Conservation (phyloP, 202 grass and related monocot genomes). For the Digitaria exilis region DNA sequence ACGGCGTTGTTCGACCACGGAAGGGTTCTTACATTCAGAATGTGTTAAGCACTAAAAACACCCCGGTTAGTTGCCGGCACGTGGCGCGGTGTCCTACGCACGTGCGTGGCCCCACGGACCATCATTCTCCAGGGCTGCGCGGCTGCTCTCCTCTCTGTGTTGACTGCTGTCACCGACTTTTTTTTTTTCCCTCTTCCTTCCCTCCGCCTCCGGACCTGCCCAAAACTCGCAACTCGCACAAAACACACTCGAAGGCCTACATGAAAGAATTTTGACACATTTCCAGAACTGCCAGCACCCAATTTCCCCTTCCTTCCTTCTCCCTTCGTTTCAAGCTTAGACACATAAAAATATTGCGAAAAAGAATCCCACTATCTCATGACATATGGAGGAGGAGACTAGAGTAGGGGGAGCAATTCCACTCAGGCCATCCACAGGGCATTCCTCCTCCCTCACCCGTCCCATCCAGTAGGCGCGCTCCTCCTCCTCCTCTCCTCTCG, state of each 20-base stretch:
- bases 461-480: slow-evolving; percentile 3
- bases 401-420: slow-evolving; percentile 40
- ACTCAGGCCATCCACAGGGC: no score
- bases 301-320: slow-evolving; percentile 33
- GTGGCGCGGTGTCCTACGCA: slow-evolving; percentile 39
- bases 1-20: background rate
- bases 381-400: slow-evolving; percentile 52
- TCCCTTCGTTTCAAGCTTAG: background rate
- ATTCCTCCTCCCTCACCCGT: slow-evolving; percentile 49
- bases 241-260: background rate
- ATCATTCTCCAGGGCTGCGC: slow-evolving; percentile 31
- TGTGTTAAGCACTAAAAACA: slow-evolving; percentile 45
- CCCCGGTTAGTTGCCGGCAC: slow-evolving; percentile 44
- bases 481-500: background rate
- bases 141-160: background rate
- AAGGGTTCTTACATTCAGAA: background rate
- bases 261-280: slow-evolving; percentile 5
- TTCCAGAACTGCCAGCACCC: slow-evolving; percentile 18
- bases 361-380: slow-evolving; percentile 62
- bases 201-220: background rate
- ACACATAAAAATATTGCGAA: slow-evolving; percentile 42
- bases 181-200: background rate
- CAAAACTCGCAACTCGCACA: slow-evolving; percentile 30
- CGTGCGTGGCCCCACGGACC: slow-evolving; percentile 46
- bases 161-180: slow-evolving; percentile 39